Percentiles rank a stretch among this genome's conserved stretches.
phyloP scores from a whole-genome alignment of 805 yeast species.

The Ogataea minuta region DNA sequence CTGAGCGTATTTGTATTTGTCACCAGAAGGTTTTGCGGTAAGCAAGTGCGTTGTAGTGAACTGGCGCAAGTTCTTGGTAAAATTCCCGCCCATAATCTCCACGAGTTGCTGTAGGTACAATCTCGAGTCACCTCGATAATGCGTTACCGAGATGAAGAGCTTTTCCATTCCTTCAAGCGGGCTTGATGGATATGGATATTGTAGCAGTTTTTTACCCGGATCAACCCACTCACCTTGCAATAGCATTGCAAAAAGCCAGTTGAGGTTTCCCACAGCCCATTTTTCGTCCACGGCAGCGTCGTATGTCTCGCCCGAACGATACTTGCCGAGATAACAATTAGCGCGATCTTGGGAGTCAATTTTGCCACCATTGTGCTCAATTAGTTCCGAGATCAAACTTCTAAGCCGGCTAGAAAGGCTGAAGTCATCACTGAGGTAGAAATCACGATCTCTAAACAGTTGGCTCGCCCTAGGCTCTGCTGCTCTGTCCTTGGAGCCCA shows the following conservation, averaged over 20 bases:
- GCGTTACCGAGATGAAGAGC: conserved; percentile 65
- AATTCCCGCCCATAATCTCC: conserved; percentile 69
- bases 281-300: conserved; percentile 40
- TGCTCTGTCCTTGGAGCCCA: conserved; percentile 25
- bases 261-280: conserved; percentile 58
- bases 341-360: conserved; percentile 29
- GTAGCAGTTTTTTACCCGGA: conserved; percentile 55
- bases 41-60: conserved; percentile 69
- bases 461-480: conserved; percentile 1
- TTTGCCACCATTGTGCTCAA: conserved; percentile 55
- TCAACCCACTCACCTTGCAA: conserved; percentile 51
- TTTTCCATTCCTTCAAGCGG: conserved; percentile 54
- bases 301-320: conserved; percentile 58
- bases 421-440: conserved; percentile 57
- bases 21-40: conserved; percentile 65
- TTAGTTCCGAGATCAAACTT: conserved; percentile 41
- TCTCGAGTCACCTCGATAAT: conserved; percentile 84
- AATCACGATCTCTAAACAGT: conserved; percentile 43
- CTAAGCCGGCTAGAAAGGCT: conserved; percentile 45
- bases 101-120: conserved; percentile 64
- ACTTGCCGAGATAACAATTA: conserved; percentile 60
- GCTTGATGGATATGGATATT: conserved; percentile 60
- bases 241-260: conserved; percentile 74
- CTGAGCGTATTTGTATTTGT: conserved; percentile 70
- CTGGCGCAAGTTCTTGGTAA: conserved; percentile 60